Percentiles rank a stretch among this genome's conserved stretches.
Evolutionary conservation across 176 grass and related monocot species (phyloP).

Genomic region (Lolium perenne): DNA sequence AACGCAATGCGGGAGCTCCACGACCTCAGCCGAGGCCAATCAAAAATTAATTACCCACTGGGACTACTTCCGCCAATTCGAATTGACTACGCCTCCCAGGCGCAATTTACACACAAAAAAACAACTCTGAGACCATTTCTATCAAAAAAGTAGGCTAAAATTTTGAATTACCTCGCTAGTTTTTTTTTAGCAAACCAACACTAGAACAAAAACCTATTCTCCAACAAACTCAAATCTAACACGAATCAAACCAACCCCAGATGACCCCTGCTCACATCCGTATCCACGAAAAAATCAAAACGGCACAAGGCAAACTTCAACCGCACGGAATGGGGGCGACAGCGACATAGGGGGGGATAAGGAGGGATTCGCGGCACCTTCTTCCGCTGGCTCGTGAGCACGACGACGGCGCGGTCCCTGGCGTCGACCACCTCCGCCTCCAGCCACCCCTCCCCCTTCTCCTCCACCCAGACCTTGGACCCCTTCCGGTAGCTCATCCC

Average conservation of each 20-base stretch:
- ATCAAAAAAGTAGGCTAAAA: not conserved
- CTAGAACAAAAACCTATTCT: not conserved
- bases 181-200: too few species aligned
- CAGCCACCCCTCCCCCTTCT: slow-evolving; percentile 86
- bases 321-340: slow-evolving; percentile 48
- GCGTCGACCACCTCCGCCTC: slow-evolving; percentile 84
- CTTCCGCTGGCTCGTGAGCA: slow-evolving; percentile 65
- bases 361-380: slow-evolving; percentile 53
- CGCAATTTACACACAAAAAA: not conserved
- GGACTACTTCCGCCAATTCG: not conserved
- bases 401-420: slow-evolving; percentile 57
- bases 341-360: slow-evolving; percentile 20
- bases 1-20: too few species aligned
- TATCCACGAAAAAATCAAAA: slow-evolving; percentile 4
- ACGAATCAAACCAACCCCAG: not conserved
- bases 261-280: not conserved
- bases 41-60: not conserved
- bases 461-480: slow-evolving; percentile 91
- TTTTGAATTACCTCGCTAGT: not conserved
- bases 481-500: slow-evolving; percentile 94
- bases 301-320: slow-evolving; percentile 32
- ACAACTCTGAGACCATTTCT: not conserved
- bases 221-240: not conserved
- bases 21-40: too few species aligned
- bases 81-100: not conserved